These are phyloP conservation scores for Phytophthora pisi DNA, from an alignment of 352 stramenopile species.

Conservation along the genomic window DNA sequence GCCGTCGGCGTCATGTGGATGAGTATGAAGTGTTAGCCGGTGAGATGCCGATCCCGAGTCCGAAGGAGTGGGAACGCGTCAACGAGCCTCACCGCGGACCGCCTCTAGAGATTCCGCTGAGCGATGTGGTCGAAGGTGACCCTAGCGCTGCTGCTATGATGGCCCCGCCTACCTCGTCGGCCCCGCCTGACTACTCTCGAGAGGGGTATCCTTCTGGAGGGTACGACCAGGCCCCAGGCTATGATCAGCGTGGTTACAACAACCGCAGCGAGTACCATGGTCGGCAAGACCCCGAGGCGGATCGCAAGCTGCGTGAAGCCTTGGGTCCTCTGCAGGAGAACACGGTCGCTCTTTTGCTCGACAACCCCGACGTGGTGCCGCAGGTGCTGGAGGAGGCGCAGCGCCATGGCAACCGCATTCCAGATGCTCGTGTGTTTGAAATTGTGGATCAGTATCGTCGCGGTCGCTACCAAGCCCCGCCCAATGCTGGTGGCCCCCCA, in stretches of 20 bases:
- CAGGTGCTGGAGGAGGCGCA: conserved; percentile 86
- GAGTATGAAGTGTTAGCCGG: conserved; percentile 85
- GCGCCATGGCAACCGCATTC: conserved; percentile 75
- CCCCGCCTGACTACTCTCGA: conserved; percentile 22
- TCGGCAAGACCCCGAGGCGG: conserved; percentile 53
- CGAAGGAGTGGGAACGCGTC: conserved; percentile 78
- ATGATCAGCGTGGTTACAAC: conserved; percentile 34
- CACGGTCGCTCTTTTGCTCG: conserved; percentile 74
- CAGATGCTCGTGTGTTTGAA: conserved; percentile 77
- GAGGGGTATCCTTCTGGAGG: conserved; percentile 32
- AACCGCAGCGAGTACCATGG: conserved; percentile 36
- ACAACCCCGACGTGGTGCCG: conserved; percentile 75
- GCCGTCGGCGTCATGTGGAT: conserved; percentile 77
- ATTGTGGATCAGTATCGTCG: conserved; percentile 75
- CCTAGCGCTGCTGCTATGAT: conserved; percentile 30
- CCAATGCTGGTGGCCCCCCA: conserved; percentile 32
- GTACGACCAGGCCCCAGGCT: conserved; percentile 24
- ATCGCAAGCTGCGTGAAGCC: conserved; percentile 64
- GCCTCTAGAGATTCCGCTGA: conserved; percentile 68
- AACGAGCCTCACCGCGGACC: conserved; percentile 67
- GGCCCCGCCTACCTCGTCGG: background rate
- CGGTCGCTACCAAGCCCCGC: conserved; percentile 38
- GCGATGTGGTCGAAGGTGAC: conserved; percentile 56
- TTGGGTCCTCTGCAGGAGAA: conserved; percentile 73
- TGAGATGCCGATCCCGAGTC: conserved; percentile 75